These are phyloP conservation scores for Pseudoscleropodium purum DNA, from an alignment of 225 moss, liverwort and hornwort species.

Conservation along the genomic window DNA sequence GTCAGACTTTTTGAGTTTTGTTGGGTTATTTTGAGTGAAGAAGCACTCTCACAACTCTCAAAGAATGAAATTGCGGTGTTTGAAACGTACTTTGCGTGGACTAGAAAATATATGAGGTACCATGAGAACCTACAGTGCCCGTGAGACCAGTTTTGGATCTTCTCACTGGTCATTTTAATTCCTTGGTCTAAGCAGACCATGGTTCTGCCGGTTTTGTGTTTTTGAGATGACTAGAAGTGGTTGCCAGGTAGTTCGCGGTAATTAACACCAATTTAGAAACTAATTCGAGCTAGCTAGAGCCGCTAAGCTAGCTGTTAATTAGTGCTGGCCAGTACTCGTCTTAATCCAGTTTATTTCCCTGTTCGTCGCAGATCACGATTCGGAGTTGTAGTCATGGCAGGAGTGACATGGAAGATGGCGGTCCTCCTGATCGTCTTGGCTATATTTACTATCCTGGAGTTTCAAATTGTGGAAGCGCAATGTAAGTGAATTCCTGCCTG, in stretches of 20 bases:
- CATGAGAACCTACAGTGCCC: neutral
- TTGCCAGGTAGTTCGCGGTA: neutral
- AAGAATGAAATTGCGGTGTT: neutral
- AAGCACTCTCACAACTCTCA: no score
- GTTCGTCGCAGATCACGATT: neutral
- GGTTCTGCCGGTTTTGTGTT: neutral
- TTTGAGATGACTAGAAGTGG: neutral
- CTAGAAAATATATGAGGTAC: no score
- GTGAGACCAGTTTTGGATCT: neutral
- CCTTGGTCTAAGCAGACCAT: neutral
- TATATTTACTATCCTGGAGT: neutral
- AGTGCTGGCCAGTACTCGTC: no score
- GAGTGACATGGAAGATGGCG: conserved; percentile 7
- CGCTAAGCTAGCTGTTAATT: neutral
- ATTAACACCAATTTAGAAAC: neutral
- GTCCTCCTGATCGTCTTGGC: neutral
- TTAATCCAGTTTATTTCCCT: neutral
- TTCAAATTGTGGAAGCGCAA: conserved; percentile 5
- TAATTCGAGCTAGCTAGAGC: neutral
- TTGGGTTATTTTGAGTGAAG: neutral
- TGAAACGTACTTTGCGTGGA: no score
- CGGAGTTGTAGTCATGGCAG: neutral
- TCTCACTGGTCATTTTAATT: neutral
- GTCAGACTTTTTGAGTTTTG: neutral
- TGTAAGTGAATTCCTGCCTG: neutral